phyloP scores from a whole-genome alignment of 78 protist genomes.

The Dictyostelium purpureum region DNA sequence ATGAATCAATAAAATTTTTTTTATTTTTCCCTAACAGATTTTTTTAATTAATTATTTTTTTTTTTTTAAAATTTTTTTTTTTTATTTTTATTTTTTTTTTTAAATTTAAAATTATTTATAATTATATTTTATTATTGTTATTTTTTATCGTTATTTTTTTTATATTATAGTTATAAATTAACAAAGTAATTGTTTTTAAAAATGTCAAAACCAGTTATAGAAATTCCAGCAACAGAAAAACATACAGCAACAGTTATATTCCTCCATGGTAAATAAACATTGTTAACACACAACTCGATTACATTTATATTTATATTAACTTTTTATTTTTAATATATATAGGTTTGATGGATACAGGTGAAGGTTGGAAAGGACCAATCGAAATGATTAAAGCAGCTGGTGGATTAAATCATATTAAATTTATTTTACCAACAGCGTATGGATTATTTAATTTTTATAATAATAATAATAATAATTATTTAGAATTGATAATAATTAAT shows the following conservation, averaged over 20 bases:
- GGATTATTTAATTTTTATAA: background rate
- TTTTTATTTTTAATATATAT: background rate
- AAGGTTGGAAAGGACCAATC: background rate
- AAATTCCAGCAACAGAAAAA: background rate
- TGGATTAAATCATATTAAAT: constrained; percentile 2
- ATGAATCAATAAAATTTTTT: too few relatives aligned
- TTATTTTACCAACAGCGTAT: constrained; percentile 18
- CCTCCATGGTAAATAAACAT: background rate
- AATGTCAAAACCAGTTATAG: background rate
- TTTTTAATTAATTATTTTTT: background rate
- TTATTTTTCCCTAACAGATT: background rate
- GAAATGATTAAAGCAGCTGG: background rate
- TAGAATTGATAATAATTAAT: background rate
- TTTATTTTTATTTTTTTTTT: too few relatives aligned
- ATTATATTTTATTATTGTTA: background rate
- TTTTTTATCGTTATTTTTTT: background rate
- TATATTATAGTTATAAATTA: background rate
- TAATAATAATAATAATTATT: background rate
- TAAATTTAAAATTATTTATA: background rate
- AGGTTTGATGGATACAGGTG: background rate
- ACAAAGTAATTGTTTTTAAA: background rate
- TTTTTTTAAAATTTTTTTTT: background rate
- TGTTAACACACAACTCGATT: too few relatives aligned
- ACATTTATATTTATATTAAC: background rate
- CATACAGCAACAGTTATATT: constrained; percentile 25